Percentiles rank a stretch among this genome's conserved stretches.
phyloP scores from a whole-genome alignment of 768 basidiomycete species.

The Boletus pseudo-olivaceus region DNA sequence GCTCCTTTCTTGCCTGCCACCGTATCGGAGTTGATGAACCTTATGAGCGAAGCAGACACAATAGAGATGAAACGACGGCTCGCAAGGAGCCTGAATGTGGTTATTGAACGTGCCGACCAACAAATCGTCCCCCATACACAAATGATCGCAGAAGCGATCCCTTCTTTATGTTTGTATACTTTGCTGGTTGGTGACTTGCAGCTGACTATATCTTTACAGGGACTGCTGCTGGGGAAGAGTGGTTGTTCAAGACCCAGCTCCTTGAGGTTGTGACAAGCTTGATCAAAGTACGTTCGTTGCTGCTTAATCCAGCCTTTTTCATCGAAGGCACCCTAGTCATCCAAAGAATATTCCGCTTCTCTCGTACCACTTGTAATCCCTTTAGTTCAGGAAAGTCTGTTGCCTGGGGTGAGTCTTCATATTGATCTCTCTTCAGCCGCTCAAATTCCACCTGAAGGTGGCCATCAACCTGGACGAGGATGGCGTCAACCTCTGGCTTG shows the following conservation, averaged over 20 bases:
- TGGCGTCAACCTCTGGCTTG: constrained; percentile 70
- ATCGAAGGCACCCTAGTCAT: constrained; percentile 46
- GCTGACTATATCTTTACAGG: constrained; percentile 41
- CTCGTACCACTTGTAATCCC: constrained; percentile 57
- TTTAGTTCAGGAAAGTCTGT: constrained; percentile 61
- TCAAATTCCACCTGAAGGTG: constrained; percentile 40
- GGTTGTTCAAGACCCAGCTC: constrained; percentile 67
- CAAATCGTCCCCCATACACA: constrained; percentile 68
- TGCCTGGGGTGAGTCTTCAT: constrained; percentile 44
- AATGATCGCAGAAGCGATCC: constrained; percentile 61
- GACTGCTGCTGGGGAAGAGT: constrained; percentile 63
- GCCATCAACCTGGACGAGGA: constrained; percentile 75
- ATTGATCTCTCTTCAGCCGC: not conserved
- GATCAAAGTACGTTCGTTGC: constrained; percentile 47
- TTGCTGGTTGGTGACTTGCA: not conserved
- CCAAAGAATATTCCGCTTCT: constrained; percentile 55
- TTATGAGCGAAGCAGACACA: constrained; percentile 71
- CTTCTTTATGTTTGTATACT: constrained; percentile 59
- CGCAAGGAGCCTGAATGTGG: constrained; percentile 60
- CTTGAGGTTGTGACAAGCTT: constrained; percentile 69
- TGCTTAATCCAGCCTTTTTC: not conserved
- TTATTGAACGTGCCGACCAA: constrained; percentile 51
- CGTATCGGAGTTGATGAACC: constrained; percentile 61
- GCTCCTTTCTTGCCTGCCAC: constrained; percentile 61
- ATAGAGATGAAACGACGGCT: constrained; percentile 76